Conservation (phyloP, 768 basidiomycete genomes). For the Suillus variegatus region DNA sequence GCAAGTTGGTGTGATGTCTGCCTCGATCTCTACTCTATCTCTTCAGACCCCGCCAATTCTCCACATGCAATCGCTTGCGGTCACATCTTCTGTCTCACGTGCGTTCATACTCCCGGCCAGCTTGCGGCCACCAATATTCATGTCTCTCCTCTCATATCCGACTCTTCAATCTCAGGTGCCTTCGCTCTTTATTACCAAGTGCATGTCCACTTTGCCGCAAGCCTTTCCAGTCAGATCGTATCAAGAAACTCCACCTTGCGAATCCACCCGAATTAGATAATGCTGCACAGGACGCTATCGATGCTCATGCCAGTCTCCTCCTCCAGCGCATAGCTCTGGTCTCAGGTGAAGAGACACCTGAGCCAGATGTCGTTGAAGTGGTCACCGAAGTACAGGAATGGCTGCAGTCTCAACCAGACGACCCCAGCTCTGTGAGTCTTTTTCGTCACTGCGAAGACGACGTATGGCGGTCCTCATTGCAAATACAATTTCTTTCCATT, state of each 20-base stretch:
- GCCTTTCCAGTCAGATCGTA: constrained; percentile 51
- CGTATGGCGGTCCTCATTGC: not conserved
- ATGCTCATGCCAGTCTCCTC: constrained; percentile 38
- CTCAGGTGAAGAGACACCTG: constrained; percentile 34
- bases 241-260: constrained; percentile 70
- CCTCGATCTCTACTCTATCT: constrained; percentile 57
- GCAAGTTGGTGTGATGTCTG: constrained; percentile 79
- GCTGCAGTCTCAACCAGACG: constrained; percentile 44
- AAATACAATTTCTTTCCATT: not conserved
- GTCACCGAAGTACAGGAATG: constrained; percentile 52
- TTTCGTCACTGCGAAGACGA: not conserved
- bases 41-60: constrained; percentile 47
- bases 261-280: constrained; percentile 40
- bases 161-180: constrained; percentile 45
- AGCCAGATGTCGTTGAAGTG: constrained; percentile 38
- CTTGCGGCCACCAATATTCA: constrained; percentile 2
- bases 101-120: constrained; percentile 32
- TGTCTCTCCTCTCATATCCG: constrained; percentile 11
- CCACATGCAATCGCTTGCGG: constrained; percentile 79
- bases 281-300: constrained; percentile 42
- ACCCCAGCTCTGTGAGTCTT: constrained; percentile 37
- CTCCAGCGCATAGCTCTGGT: constrained; percentile 37
- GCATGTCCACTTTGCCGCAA: constrained; percentile 72
- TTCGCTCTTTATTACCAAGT: constrained; percentile 49
- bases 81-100: constrained; percentile 74